Evolutionary conservation across 179 eudicot species (phyloP).

Genomic region (Camellia oleifera): DNA sequence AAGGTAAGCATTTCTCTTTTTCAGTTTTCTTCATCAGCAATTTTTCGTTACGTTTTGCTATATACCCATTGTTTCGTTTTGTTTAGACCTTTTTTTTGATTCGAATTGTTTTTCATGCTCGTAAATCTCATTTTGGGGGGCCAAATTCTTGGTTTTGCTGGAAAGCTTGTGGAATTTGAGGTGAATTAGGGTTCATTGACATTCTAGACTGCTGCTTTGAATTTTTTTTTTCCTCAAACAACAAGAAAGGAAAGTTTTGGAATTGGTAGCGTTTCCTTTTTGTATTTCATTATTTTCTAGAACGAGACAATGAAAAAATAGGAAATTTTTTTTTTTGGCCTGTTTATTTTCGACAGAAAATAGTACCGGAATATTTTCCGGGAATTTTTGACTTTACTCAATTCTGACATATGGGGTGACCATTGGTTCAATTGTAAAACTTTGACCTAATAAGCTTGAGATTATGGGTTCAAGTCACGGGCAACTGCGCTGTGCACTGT

Average conservation of each 20-base stretch:
- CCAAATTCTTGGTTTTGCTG: background rate
- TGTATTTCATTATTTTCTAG: background rate
- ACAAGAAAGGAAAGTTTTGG: background rate
- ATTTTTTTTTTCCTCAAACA: background rate
- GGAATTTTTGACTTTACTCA: too few species aligned
- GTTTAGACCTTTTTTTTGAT: background rate
- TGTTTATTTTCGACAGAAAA: background rate
- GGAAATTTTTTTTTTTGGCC: background rate
- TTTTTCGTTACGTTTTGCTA: background rate
- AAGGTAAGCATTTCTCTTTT: slow-evolving; percentile 39
- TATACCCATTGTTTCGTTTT: background rate
- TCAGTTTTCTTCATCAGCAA: background rate
- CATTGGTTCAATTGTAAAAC: too few species aligned
- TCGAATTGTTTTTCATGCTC: background rate
- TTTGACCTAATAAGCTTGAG: too few species aligned
- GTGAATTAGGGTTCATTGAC: slow-evolving; percentile 17
- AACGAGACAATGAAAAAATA: background rate
- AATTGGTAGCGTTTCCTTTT: background rate
- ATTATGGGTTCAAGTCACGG: too few species aligned
- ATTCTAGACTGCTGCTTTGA: background rate
- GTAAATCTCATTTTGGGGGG: background rate
- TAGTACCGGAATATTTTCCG: too few species aligned
- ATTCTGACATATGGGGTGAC: too few species aligned
- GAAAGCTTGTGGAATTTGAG: background rate
- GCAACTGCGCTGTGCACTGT: too few species aligned